A percentile compares a stretch with the other conserved stretches of the same genome.
Conservation (phyloP, 805 yeast genomes). For the Schwanniomyces yamadae region DNA sequence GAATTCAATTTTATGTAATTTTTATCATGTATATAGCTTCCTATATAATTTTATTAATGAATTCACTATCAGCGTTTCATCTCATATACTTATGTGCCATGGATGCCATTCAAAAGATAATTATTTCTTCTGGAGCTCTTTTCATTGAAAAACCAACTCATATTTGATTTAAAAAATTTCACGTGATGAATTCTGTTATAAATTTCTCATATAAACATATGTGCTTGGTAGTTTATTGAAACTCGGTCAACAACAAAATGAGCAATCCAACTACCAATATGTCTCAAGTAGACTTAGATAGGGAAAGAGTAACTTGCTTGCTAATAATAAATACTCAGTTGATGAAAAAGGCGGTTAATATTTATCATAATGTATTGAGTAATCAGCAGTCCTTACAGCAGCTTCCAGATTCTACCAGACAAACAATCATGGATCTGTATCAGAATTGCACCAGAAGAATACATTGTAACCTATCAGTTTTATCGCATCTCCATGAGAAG, state of each 20-base stretch:
- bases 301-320: conserved; percentile 43
- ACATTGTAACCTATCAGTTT: conserved; percentile 42
- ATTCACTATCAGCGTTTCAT: too few relatives aligned
- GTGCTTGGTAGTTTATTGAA: too few relatives aligned
- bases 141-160: too few relatives aligned
- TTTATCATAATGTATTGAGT: conserved; percentile 34
- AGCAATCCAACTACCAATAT: conserved; percentile 3
- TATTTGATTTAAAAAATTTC: too few relatives aligned
- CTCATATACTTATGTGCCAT: too few relatives aligned
- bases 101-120: too few relatives aligned
- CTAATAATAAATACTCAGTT: conserved; percentile 42
- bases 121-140: too few relatives aligned
- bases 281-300: conserved; percentile 24
- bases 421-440: conserved; percentile 33
- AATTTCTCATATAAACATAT: too few relatives aligned
- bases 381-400: conserved; percentile 34
- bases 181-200: too few relatives aligned
- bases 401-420: conserved; percentile 31
- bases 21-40: conserved; percentile 1
- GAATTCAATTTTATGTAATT: conserved; percentile 10
- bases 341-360: conserved; percentile 38
- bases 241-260: too few relatives aligned
- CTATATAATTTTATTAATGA: too few relatives aligned
- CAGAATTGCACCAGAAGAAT: conserved; percentile 41
- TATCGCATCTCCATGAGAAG: conserved; percentile 37